These are phyloP conservation scores for Barbatosphaeria neglecta DNA, from an alignment of 495 filamentous ascomycete genomes.

Conservation along the genomic window DNA sequence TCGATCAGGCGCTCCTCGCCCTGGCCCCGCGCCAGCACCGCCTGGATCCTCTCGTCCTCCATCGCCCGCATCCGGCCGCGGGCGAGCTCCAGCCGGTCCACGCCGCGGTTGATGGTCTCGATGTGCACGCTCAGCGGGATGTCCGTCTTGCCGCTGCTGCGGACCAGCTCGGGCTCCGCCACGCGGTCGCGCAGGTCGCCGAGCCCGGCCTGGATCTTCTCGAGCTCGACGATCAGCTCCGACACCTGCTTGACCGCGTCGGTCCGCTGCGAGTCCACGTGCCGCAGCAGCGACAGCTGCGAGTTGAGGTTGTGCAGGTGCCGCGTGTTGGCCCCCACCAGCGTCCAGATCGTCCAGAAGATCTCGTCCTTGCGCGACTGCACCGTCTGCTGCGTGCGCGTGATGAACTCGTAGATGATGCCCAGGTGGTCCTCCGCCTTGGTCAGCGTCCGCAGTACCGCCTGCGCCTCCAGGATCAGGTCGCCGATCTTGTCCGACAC, in stretches of 20 bases:
- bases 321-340: conserved; percentile 50
- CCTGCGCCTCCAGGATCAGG: conserved; percentile 56
- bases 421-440: conserved; percentile 52
- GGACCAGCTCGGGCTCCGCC: conserved; percentile 43
- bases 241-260: conserved; percentile 48
- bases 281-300: conserved; percentile 44
- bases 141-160: conserved; percentile 12
- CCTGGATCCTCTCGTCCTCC: conserved; percentile 44
- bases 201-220: conserved; percentile 54
- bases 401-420: conserved; percentile 50
- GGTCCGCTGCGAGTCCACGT: conserved; percentile 48
- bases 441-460: conserved; percentile 42
- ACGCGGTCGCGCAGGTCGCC: conserved; percentile 57
- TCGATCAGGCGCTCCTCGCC: conserved; percentile 17
- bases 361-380: conserved; percentile 45
- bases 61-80: conserved; percentile 41
- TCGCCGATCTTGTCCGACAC: conserved; percentile 53
- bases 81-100: conserved; percentile 51
- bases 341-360: conserved; percentile 54
- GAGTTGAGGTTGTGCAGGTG: conserved; percentile 42
- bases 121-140: conserved; percentile 58
- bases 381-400: conserved; percentile 39
- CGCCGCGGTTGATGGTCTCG: conserved; percentile 53
- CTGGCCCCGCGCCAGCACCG: conserved; percentile 34
- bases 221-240: conserved; percentile 49